Percentiles rank a stretch among this genome's conserved stretches.
Evolutionary conservation across 805 yeast genomes (phyloP).

Genomic region (Candida parachauliodes): DNA sequence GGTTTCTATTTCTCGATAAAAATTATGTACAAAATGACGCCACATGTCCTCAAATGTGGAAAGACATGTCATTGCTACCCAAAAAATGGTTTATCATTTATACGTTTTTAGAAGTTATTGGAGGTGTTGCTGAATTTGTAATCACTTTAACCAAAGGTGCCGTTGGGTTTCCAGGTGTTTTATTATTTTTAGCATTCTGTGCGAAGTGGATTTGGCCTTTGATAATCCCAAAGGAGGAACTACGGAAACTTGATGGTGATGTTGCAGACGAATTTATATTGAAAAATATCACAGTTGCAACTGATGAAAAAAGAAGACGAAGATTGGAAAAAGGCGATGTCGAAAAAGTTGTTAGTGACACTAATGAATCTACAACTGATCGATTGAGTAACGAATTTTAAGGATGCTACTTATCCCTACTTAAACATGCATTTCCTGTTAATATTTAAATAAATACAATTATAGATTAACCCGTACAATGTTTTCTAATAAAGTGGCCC

Average conservation of each 20-base stretch:
- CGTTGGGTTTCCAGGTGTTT: constrained; percentile 87
- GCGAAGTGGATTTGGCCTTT: constrained; percentile 57
- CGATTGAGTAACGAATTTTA: background rate
- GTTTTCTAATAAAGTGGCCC: constrained; percentile 12
- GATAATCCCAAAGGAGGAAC: constrained; percentile 58
- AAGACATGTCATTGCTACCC: constrained; percentile 25
- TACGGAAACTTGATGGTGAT: constrained; percentile 61
- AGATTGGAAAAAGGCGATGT: constrained; percentile 1
- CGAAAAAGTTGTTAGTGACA: constrained; percentile 6
- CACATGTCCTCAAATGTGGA: constrained; percentile 32
- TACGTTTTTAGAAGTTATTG: constrained; percentile 54
- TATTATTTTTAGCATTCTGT: constrained; percentile 65
- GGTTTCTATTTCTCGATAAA: constrained; percentile 61
- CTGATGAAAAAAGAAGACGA: constrained; percentile 7
- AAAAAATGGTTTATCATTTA: constrained; percentile 54
- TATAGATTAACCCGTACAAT: no score
- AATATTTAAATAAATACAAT: no score
- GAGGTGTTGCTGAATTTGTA: constrained; percentile 77
- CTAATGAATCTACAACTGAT: constrained; percentile 1
- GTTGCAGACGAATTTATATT: constrained; percentile 56
- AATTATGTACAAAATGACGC: constrained; percentile 33
- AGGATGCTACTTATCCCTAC: background rate
- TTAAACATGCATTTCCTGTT: background rate
- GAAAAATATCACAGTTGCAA: constrained; percentile 36
- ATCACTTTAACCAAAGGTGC: constrained; percentile 88